Base-by-base conservation (phyloP, 2,329 filamentous ascomycete genomes). In the Myriosclerotinia duriaeana region DNA sequence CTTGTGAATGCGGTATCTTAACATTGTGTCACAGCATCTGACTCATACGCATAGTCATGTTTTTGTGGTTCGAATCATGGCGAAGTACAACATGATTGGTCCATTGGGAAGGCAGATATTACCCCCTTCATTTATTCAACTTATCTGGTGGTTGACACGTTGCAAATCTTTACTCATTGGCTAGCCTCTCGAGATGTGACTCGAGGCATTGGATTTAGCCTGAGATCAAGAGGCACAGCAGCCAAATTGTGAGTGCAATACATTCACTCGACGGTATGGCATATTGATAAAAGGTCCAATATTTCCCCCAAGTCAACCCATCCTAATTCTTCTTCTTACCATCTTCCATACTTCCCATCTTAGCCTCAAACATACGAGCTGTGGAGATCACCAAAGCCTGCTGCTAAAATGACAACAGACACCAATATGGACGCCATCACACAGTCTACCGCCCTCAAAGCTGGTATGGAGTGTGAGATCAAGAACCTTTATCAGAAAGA, bases 401-500 rank as follows among this genome's bases (percentile, higher is more conserved):
- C 14, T 17, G 2, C 46, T n/a, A 34, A 2, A 50, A 50, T 22
- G n/a, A 50, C 26, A 50, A 15, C 12, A 50, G 42, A 61, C 14
- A 34, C 26, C 26, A 34, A 34, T 14, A 61, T 30, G 14, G 34
- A 48, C 12, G 34, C 5, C 46, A 12, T 38, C 7, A 17, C 5
- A 8, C 14, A 30, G 20, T 62, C 15, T 38, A 53, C 46, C 11
- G 20, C 26, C 22, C 12, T 42, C 44, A 65, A 68, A n/a, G 61
- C 65, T 15, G 76, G 76, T 9, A 76, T 76, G 62, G 71, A 78
- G 58, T 76, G 76, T 53, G 79, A 78, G 11, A 72, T 79, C 30
- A 82, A 82, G 72, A 76, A 82, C 36, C 76, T 85, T 6, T 85
- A 84, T 68, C 80, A 80, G 53, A 53, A n/a, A 11, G 9, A 48